Percentiles rank a stretch among this genome's conserved stretches.
These are phyloP conservation scores for Fonsecaea erecta DNA, from an alignment of 2,329 filamentous ascomycete species.

Conservation along the genomic window DNA sequence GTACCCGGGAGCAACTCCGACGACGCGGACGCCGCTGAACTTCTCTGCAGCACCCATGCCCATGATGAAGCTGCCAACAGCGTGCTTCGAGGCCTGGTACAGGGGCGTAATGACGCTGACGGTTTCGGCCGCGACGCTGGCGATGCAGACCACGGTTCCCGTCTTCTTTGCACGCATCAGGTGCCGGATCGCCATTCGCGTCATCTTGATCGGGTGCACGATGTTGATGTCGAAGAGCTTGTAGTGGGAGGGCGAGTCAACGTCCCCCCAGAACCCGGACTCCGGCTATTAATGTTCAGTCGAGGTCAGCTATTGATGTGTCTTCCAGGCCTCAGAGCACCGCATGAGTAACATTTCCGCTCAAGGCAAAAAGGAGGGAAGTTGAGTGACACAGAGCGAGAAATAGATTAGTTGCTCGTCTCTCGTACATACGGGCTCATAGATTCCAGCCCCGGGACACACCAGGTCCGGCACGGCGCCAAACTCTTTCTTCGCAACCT, in stretches of 20 bases:
- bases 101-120: conserved; percentile 48
- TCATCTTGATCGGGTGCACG: conserved; percentile 56
- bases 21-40: conserved; percentile 60
- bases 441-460: conserved; percentile 52
- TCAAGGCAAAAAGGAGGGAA: not conserved
- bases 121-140: conserved; percentile 52
- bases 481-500: conserved; percentile 54
- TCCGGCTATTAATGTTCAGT: not conserved
- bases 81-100: conserved; percentile 56
- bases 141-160: conserved; percentile 49
- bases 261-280: conserved; percentile 28
- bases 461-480: conserved; percentile 52
- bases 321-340: not conserved
- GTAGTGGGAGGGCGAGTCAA: conserved; percentile 48
- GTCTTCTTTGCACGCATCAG: not conserved
- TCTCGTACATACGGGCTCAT: conserved; percentile 39
- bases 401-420: not conserved
- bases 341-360: not conserved
- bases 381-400: not conserved
- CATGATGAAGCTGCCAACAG: conserved; percentile 55
- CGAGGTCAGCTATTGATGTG: not conserved
- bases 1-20: conserved; percentile 61
- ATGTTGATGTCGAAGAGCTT: conserved; percentile 56
- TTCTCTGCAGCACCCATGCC: conserved; percentile 55
- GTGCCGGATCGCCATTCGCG: conserved; percentile 52